Base-by-base conservation (phyloP, 139 green algal species). In the Bryopsis sp. region DNA sequence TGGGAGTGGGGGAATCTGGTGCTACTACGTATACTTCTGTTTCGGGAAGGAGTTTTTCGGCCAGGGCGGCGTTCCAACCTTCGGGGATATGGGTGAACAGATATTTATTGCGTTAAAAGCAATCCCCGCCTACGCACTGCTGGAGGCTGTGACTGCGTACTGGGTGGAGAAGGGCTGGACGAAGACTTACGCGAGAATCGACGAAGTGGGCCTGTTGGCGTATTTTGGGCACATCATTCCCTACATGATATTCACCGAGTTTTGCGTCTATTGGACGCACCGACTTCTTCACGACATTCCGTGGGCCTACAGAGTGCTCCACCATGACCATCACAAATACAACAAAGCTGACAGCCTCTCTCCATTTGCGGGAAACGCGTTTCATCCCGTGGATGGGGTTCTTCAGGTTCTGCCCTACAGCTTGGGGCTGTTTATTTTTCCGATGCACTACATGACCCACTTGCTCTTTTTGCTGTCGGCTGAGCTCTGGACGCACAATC, bases 311-410 rank as follows among this genome's bases (percentile, higher is more conserved):
- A 83, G 74, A 64, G 70, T 58, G 33, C 80, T 97, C 39, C 90
- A 97, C 76, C 58, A 76, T 58, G 89, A 82, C 31, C 92, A 97
- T 78, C 92, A 97, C 78, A 95, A 93, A 64, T 97, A 97, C 88
- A 97, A 97, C 86, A 97, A 97, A 85, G 89, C 96, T 78, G 81
- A 97, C 82, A 95, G 88, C 26, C 79, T 97, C 54, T 94, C 83
- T 24, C 92, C 92, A 29, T 97, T 97, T 79, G 92, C 92, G 2
- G 63, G 63, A 58, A 38, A 15, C 43, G 92, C 92, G 34, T 97
- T 97, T 85, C 73, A 97, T 70, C 88, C 92, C 0, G 36, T 95
- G 2, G 88, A 94, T 74, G 87, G 87, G 72, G 72, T 76, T 22
- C 22, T 86, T 31, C 82, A 97, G 82, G 92, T 92, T 1, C 59